Evolutionary conservation across 2,329 filamentous ascomycete genomes (phyloP), one percentile per base, ranked within the genome.

Genomic region (Fusarium paranaense): DNA sequence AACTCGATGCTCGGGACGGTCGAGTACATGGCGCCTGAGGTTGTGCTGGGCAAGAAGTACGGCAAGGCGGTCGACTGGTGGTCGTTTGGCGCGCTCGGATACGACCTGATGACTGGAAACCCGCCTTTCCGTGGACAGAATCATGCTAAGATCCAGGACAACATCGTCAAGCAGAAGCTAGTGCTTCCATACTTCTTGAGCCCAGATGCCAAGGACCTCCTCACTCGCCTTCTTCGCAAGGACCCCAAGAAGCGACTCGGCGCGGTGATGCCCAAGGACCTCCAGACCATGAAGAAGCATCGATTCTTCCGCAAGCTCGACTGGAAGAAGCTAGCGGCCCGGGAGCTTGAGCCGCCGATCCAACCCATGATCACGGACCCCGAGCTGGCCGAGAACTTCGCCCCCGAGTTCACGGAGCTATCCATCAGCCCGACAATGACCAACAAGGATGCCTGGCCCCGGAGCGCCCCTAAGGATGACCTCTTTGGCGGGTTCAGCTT

Each of bases 21-120:
- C 67, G 97, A 98, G 82, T 99, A 99, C 88, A 99, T 99, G 97
- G 97, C 97, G 0, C 97, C 97, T 1, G 97, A 99, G 84, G 94
- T 99, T 61, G 91, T 99, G 70, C 90, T 92, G 71, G 95, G 95
- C 70, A 92, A 94, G 74, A 92, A 94, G 75, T 99, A 99, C 82
- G 95, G 96, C 79, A 96, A 95, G 82, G 92, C 95, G 2, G 97
- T 98, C 20, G 97, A 99, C 85, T 99, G 96, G 96, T 99, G 97
- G 97, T 98, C 95, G 6, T 92, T 99, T 56, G 97, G 97, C 38
- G 95, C 96, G 4, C 89, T 99, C 54, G 95, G 94, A 37, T 97
- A 92, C 82, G 97, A 99, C 81, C 87, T 99, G 38, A 92, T 99
- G 82, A 98, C 96, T 11, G 97, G 97, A 62, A 92, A 92, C 64